Conservation (phyloP, 352 stramenopile species). For the Globisporangium polare region DNA sequence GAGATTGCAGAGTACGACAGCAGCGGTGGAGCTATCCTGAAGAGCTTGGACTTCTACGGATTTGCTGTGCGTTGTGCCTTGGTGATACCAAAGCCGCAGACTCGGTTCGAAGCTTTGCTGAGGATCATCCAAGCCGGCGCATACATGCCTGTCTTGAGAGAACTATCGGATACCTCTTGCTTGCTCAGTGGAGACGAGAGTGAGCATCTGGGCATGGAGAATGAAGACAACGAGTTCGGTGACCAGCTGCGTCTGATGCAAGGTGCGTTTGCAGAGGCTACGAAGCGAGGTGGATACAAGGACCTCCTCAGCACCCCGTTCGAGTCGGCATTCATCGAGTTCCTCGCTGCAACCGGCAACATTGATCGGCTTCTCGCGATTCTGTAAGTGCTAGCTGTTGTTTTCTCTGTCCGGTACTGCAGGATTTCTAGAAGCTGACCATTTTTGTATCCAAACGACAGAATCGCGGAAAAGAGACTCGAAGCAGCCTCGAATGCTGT, state of each 20-base stretch:
- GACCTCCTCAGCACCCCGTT: slow-evolving; percentile 32
- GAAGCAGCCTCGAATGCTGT: slow-evolving; percentile 29
- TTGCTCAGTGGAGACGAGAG: slow-evolving; percentile 19
- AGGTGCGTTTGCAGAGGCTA: slow-evolving; percentile 31
- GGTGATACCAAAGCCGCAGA: slow-evolving; percentile 34
- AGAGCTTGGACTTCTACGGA: slow-evolving; percentile 28
- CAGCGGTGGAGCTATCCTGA: slow-evolving; percentile 13
- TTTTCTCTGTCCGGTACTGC: background rate
- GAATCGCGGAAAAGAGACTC: slow-evolving; percentile 38
- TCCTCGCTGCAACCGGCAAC: slow-evolving; percentile 32
- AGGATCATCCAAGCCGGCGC: slow-evolving; percentile 42
- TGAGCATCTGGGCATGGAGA: background rate
- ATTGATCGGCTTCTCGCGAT: slow-evolving; percentile 17
- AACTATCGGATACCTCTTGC: slow-evolving; percentile 31
- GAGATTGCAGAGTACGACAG: slow-evolving; percentile 17
- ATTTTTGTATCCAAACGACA: slow-evolving; percentile 11
- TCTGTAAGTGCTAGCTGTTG: slow-evolving; percentile 15
- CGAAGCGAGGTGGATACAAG: slow-evolving; percentile 22
- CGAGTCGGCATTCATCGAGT: slow-evolving; percentile 43
- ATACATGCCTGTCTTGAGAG: slow-evolving; percentile 35
- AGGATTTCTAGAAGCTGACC: background rate
- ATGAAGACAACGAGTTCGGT: slow-evolving; percentile 18
- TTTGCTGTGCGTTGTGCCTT: slow-evolving; percentile 48
- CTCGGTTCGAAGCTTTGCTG: slow-evolving; percentile 34
- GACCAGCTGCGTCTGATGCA: slow-evolving; percentile 42